A percentile compares a stretch with the other conserved stretches of the same genome.
Conservation (phyloP, 306 rosid species). For the Gleditsia sinensis region DNA sequence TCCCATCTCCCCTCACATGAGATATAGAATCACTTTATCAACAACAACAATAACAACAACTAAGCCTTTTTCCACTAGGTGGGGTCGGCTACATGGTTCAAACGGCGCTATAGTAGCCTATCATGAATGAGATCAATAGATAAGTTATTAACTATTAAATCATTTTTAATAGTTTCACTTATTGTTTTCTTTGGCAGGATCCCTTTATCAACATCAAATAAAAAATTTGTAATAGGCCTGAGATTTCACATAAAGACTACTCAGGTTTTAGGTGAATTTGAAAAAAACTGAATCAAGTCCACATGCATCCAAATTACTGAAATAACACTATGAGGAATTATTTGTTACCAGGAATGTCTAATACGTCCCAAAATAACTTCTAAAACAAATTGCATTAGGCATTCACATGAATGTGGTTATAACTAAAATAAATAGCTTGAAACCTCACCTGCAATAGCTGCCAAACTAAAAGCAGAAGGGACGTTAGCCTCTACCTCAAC, state of each 20-base stretch:
- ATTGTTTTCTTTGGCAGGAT: too few relatives aligned
- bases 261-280: conserved; percentile 10
- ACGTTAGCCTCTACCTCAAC: conserved; percentile 79
- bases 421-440: conserved; percentile 18
- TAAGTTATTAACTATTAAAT: too few relatives aligned
- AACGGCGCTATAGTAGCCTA: too few relatives aligned
- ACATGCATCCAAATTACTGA: conserved; percentile 8
- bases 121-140: too few relatives aligned
- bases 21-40: not conserved
- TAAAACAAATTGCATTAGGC: not conserved
- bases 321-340: not conserved
- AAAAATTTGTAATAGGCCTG: not conserved
- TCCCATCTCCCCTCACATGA: not conserved
- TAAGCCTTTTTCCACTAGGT: too few relatives aligned
- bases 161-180: too few relatives aligned
- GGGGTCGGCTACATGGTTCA: too few relatives aligned
- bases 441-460: conserved; percentile 59
- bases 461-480: conserved; percentile 57
- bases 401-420: conserved; percentile 29
- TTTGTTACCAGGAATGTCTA: not conserved
- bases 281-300: conserved; percentile 4
- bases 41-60: too few relatives aligned
- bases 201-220: not conserved
- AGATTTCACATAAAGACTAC: conserved; percentile 21
- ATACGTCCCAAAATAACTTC: not conserved